Percentiles rank a stretch among this genome's conserved stretches.
These are phyloP conservation scores for Candida ascalaphidarum DNA, from an alignment of 805 yeast genomes.

Conservation along the genomic window DNA sequence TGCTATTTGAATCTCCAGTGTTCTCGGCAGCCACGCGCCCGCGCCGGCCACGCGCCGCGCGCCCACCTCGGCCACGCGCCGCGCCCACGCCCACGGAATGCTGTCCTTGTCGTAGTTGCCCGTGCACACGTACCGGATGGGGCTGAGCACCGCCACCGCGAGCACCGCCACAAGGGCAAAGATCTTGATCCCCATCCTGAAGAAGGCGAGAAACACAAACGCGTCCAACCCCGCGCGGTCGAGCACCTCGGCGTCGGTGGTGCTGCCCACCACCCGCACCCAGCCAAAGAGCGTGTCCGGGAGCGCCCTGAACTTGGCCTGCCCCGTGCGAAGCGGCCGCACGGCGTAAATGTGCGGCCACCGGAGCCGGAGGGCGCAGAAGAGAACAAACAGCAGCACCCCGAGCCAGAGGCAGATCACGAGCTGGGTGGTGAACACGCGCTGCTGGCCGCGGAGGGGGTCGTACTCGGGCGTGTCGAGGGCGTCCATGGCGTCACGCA, in stretches of 20 bases:
- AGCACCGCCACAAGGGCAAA: slow-evolving; percentile 11
- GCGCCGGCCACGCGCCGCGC: slow-evolving; percentile 29
- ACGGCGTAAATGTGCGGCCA: slow-evolving; percentile 55
- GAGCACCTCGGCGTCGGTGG: slow-evolving; percentile 17
- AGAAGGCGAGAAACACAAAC: slow-evolving; percentile 29
- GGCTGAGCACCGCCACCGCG: slow-evolving; percentile 25
- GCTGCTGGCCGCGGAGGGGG: slow-evolving; percentile 30
- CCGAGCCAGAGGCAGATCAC: slow-evolving; percentile 43
- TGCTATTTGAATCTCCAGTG: too few relatives aligned
- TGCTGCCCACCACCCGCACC: slow-evolving; percentile 15
- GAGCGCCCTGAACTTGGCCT: slow-evolving; percentile 25
- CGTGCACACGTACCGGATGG: slow-evolving; percentile 29
- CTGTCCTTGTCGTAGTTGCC: slow-evolving; percentile 36
- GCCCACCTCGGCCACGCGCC: too few relatives aligned
- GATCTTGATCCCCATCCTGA: slow-evolving; percentile 21
- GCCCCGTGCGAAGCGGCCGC: slow-evolving; percentile 39
- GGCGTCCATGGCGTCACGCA: too few relatives aligned
- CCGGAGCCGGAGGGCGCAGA: slow-evolving; percentile 42
- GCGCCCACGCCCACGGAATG: slow-evolving; percentile 11
- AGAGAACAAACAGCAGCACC: slow-evolving; percentile 32
- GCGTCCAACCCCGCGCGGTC: slow-evolving; percentile 19
- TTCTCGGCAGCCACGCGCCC: slow-evolving; percentile 26
- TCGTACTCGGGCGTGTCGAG: too few relatives aligned
- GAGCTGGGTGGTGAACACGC: slow-evolving; percentile 51
- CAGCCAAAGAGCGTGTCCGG: slow-evolving; percentile 26